These are phyloP conservation scores for Trichoderma sp. DNA, from an alignment of 2,329 filamentous ascomycete species.

Conservation along the genomic window DNA sequence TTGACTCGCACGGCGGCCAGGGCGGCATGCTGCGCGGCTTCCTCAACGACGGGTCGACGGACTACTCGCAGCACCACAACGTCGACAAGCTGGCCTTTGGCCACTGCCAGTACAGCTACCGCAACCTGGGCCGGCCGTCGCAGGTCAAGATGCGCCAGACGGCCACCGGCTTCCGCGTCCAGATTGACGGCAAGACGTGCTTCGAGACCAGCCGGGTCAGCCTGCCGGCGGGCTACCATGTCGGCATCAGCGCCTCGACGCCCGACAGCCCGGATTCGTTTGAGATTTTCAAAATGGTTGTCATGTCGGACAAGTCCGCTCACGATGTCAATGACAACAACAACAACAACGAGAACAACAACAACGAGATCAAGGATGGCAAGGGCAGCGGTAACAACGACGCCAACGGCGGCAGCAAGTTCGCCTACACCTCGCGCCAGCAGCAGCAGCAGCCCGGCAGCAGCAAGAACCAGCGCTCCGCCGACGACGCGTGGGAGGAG, in stretches of 20 bases:
- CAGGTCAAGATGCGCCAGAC: constrained; percentile 73
- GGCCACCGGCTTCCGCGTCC: constrained; percentile 69
- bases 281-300: constrained; percentile 84
- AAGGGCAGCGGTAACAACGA: constrained; percentile 33
- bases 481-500: constrained; percentile 41
- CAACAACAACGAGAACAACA: constrained; percentile 33
- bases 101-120: constrained; percentile 87
- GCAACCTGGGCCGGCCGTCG: constrained; percentile 85
- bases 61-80: constrained; percentile 74
- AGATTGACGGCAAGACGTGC: constrained; percentile 77
- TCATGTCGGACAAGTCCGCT: constrained; percentile 59
- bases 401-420: constrained; percentile 42
- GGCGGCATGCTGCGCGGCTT: constrained; percentile 91
- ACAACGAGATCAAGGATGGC: constrained; percentile 45
- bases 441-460: constrained; percentile 32
- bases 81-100: constrained; percentile 89
- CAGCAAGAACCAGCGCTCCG: constrained; percentile 39
- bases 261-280: constrained; percentile 93
- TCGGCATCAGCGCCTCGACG: constrained; percentile 85
- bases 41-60: constrained; percentile 83
- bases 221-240: constrained; percentile 78
- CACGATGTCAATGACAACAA: constrained; percentile 25
- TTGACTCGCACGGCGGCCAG: constrained; percentile 75
- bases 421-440: background rate
- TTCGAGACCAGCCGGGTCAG: constrained; percentile 80